phyloP scores from a whole-genome alignment of 2,329 filamentous ascomycete genomes.

The Neonectria coccinea region DNA sequence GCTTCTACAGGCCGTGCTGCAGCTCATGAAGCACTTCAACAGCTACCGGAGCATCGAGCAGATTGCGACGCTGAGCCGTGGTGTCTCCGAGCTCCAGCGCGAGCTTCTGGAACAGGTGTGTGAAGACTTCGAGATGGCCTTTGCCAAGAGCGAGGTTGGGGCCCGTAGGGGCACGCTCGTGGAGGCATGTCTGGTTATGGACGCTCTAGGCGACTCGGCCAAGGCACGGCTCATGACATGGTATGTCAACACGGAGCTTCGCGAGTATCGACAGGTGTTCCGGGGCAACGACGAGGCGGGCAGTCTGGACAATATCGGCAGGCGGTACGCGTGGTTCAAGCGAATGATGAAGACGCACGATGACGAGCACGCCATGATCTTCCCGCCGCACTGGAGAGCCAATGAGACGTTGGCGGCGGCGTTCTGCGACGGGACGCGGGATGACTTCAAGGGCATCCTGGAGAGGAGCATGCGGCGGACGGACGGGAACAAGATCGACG shows the following conservation, averaged over 20 bases:
- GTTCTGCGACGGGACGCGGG: constrained; percentile 94
- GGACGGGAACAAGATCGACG: constrained; percentile 85
- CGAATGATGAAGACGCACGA: constrained; percentile 96
- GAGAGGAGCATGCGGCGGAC: constrained; percentile 85
- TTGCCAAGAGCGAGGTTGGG: constrained; percentile 86
- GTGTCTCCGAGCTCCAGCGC: constrained; percentile 92
- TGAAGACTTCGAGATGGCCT: constrained; percentile 96
- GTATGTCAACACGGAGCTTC: constrained; percentile 97
- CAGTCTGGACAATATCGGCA: constrained; percentile 94
- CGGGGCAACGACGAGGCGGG: constrained; percentile 96
- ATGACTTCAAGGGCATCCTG: constrained; percentile 94
- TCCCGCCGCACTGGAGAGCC: constrained; percentile 88
- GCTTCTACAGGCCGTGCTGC: constrained; percentile 91
- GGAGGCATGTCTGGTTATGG: constrained; percentile 93
- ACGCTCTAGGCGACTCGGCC: constrained; percentile 90
- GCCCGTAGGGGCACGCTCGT: constrained; percentile 77
- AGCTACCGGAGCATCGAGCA: constrained; percentile 98
- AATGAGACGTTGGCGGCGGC: constrained; percentile 90
- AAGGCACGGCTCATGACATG: constrained; percentile 86
- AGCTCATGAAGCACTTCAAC: constrained; percentile 99
- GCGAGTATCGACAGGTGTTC: constrained; percentile 96
- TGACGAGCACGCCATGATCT: constrained; percentile 89
- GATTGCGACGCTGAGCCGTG: constrained; percentile 91
- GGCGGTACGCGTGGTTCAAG: constrained; percentile 96
- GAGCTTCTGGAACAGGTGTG: constrained; percentile 98